Evolutionary conservation across 345 rosid genomes (phyloP).

Genomic region (Citrus glauca): DNA sequence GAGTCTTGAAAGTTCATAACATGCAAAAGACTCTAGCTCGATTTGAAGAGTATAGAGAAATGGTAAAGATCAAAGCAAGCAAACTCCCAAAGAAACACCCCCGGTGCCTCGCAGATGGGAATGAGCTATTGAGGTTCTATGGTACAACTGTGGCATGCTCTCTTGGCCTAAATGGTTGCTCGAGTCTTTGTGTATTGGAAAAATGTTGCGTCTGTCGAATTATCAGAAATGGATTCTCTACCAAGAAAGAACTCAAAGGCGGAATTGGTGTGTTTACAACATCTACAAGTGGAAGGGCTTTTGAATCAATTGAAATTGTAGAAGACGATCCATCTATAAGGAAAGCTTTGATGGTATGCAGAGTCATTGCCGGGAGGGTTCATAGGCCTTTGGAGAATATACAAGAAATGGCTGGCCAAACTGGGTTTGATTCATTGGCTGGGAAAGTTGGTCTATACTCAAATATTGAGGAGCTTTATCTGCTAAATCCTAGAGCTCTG

Average conservation of each 20-base stretch:
- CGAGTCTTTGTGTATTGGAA: conserved; percentile 72
- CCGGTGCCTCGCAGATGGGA: conserved; percentile 93
- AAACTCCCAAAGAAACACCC: conserved; percentile 89
- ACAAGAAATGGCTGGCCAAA: conserved; percentile 74
- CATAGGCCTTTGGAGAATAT: conserved; percentile 88
- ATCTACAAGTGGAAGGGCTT: conserved; percentile 92
- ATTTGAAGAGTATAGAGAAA: conserved; percentile 89
- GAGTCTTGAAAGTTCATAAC: conserved; percentile 91
- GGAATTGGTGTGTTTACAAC: conserved; percentile 94
- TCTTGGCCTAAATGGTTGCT: conserved; percentile 79
- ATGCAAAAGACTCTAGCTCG: conserved; percentile 92
- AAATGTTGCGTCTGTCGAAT: conserved; percentile 82
- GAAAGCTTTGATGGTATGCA: conserved; percentile 88
- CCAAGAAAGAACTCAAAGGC: conserved; percentile 68
- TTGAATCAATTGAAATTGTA: conserved; percentile 46
- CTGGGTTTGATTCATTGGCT: conserved; percentile 93
- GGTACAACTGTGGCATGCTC: conserved; percentile 84
- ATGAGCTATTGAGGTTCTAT: conserved; percentile 87
- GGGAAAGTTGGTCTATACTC: conserved; percentile 93
- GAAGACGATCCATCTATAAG: conserved; percentile 47
- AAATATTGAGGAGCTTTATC: conserved; percentile 91
- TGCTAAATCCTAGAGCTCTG: conserved; percentile 89
- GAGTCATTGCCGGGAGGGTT: conserved; percentile 96
- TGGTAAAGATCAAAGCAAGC: conserved; percentile 79
- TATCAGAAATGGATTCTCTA: conserved; percentile 71